Base-by-base conservation (phyloP, 108 stramenopile genomes). In the Conticribra guillardii region DNA sequence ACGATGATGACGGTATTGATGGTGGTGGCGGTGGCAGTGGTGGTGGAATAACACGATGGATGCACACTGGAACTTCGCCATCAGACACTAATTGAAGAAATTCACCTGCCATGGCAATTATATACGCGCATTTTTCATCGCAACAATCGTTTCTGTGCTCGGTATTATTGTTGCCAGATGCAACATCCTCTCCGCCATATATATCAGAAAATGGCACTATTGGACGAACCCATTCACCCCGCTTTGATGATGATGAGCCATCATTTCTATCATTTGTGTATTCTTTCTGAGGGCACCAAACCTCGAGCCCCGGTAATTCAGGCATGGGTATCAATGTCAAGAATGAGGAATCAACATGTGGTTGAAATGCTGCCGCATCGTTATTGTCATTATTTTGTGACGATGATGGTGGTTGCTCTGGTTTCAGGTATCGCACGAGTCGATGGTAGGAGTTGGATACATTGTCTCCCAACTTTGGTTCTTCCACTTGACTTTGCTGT, bases 281-380 rank as follows among this genome's bases (percentile, higher is more conserved):
- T 15, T 11, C 24, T 9, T 41, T 59, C 16, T 71, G 67, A 14
- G 78, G 78, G 24, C 73, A 79, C 78, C 78, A 79, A 33, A 79
- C 72, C 59, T 79, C 78, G 31, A 79, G 54, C 3, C 78, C 72
- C n/a, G 78, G 66, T 34, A 79, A 37, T 7, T 73, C 57, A 16
- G 77, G 77, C 77, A 79, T 79, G 9, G 77, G 77, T 31, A 79
- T 79, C 51, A 79, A 32, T 0, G 77, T 79, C 34, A 79, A 46
- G 55, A 79, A 79, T 2, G 77, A 54, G 22, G 72, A 73, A 28
- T 79, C 77, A 14, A 79, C 72, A 60, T 79, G 77, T 49, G 77
- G 26, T 30, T 47, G 17, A 54, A 79, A 79, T 50, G 77, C 64
- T 15, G 72, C 47, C 49, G 31, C 48, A 22, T 51, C 16, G 2